Conservation (phyloP, 306 rosid genomes). For the Datisca glomerata region DNA sequence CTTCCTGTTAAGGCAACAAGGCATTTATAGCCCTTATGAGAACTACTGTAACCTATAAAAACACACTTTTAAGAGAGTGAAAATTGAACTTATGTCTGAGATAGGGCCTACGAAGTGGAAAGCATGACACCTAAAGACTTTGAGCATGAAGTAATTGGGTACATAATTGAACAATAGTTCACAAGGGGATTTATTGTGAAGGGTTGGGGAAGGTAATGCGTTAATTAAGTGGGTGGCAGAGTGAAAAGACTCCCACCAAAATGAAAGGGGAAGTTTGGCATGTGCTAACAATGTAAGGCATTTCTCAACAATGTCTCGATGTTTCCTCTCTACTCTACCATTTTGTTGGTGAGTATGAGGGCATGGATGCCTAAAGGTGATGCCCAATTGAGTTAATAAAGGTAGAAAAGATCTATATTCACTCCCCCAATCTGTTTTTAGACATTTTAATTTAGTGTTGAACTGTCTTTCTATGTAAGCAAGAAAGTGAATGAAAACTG, state of each 20-base stretch:
- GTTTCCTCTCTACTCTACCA: background rate
- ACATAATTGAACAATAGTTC: background rate
- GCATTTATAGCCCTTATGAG: background rate
- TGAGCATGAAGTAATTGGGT: background rate
- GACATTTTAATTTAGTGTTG: background rate
- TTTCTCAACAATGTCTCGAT: no score
- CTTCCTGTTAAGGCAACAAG: background rate
- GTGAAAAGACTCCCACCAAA: background rate
- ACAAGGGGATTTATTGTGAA: background rate
- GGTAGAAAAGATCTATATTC: background rate
- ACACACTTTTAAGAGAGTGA: no score
- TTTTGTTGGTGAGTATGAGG: no score
- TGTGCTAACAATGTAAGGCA: no score
- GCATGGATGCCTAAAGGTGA: no score
- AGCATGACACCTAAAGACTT: background rate
- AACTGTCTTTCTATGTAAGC: no score
- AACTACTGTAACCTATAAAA: no score
- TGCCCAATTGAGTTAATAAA: no score
- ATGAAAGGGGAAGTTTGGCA: background rate
- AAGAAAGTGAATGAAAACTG: no score
- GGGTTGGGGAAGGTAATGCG: background rate
- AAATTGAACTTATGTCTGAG: no score
- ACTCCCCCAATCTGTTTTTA: no score
- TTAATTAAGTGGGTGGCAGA: background rate
- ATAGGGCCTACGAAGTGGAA: background rate